Percentiles rank a stretch among this genome's conserved stretches.
phyloP scores from a whole-genome alignment of 2,329 filamentous ascomycete genomes.

The Neofusicoccum ribis region DNA sequence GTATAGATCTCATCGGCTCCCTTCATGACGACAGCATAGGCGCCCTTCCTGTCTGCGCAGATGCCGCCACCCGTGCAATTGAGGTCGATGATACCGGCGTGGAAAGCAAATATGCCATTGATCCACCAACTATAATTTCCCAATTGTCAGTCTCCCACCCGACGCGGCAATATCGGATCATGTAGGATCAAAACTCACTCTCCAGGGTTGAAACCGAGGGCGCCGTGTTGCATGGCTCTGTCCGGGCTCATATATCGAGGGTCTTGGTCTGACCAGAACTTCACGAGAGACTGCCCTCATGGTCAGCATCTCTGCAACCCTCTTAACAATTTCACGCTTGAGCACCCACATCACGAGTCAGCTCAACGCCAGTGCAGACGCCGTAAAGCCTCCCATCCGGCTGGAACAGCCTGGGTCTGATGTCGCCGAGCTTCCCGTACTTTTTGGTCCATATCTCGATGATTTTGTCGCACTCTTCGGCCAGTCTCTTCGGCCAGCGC shows the following conservation, averaged over 20 bases:
- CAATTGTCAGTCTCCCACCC: not conserved
- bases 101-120: constrained; percentile 47
- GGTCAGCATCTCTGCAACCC: not conserved
- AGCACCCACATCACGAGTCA: constrained; percentile 39
- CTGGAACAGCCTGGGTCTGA: constrained; percentile 45
- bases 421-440: constrained; percentile 40
- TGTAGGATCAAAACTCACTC: constrained; percentile 36
- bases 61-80: constrained; percentile 44
- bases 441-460: constrained; percentile 39
- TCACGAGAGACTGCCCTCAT: constrained; percentile 32
- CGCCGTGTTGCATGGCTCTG: constrained; percentile 38
- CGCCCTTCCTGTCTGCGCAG: constrained; percentile 42
- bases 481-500: constrained; percentile 47
- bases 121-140: constrained; percentile 51
- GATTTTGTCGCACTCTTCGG: constrained; percentile 47
- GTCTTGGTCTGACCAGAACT: constrained; percentile 33
- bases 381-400: constrained; percentile 45
- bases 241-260: constrained; percentile 32
- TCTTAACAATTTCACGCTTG: constrained; percentile 15
- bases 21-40: constrained; percentile 48
- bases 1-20: constrained; percentile 41
- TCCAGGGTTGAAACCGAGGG: constrained; percentile 49
- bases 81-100: constrained; percentile 50
- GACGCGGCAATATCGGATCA: not conserved
- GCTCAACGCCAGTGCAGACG: constrained; percentile 39